Evolutionary conservation across 768 basidiomycete genomes (phyloP).

Genomic region (Xanthoconium stramineum): DNA sequence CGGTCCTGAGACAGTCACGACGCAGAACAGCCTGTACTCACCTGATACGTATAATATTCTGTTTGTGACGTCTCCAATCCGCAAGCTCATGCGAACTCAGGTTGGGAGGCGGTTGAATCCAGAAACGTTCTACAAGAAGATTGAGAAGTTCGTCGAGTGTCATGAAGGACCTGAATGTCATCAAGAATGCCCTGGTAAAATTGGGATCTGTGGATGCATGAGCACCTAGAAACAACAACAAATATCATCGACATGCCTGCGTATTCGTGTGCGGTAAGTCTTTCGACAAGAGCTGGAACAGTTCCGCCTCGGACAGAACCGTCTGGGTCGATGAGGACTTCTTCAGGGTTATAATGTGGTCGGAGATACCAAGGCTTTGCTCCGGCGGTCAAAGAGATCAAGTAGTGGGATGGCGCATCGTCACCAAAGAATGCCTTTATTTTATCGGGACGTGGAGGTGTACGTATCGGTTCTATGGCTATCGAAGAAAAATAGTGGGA

Average conservation of each 20-base stretch:
- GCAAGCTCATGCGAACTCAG: conserved; percentile 41
- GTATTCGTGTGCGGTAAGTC: conserved; percentile 63
- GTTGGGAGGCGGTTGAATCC: conserved; percentile 48
- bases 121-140: conserved; percentile 52
- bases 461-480: conserved; percentile 17
- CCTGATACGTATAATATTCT: conserved; percentile 57
- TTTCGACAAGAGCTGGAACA: conserved; percentile 55
- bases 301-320: conserved; percentile 63
- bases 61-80: conserved; percentile 59
- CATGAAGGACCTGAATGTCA: conserved; percentile 70
- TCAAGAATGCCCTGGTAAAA: conserved; percentile 60
- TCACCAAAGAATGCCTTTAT: conserved; percentile 51
- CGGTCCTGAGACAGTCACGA: not conserved
- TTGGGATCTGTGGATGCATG: conserved; percentile 40
- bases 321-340: conserved; percentile 62
- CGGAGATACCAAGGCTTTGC: conserved; percentile 59
- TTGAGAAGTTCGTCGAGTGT: conserved; percentile 54
- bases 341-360: conserved; percentile 50
- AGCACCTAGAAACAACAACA: not conserved
- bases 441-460: conserved; percentile 34
- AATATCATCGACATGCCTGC: conserved; percentile 40
- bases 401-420: conserved; percentile 44
- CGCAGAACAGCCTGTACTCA: conserved; percentile 24
- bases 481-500: not conserved
- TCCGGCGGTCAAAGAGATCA: conserved; percentile 39